Percentiles rank a stretch among this genome's conserved stretches.
These are phyloP conservation scores for Tausonia pullulans DNA, from an alignment of 1,284 basidiomycete genomes.

Conservation along the genomic window DNA sequence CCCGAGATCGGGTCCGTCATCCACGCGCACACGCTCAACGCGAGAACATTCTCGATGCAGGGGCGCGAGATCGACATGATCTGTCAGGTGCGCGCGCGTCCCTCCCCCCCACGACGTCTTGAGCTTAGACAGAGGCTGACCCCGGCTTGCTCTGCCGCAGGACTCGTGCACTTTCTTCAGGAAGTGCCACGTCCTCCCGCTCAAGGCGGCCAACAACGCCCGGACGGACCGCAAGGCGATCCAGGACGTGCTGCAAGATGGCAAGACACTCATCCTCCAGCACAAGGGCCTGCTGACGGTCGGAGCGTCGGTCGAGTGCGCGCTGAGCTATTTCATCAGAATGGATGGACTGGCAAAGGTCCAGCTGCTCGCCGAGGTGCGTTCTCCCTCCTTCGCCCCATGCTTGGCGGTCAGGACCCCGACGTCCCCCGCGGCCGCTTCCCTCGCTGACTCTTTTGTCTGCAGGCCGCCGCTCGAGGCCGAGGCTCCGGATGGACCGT, in stretches of 20 bases:
- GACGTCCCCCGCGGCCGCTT: too few relatives aligned
- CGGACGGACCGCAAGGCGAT: conserved; percentile 15
- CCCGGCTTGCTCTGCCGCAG: background rate
- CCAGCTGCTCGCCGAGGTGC: conserved; percentile 21
- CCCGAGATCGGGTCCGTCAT: conserved; percentile 22
- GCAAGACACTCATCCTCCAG: conserved; percentile 22
- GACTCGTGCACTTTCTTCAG: conserved; percentile 24
- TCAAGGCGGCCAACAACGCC: conserved; percentile 16
- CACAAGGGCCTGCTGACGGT: conserved; percentile 22
- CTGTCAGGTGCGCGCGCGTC: conserved; percentile 20
- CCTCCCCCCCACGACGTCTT: background rate
- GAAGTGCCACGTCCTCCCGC: conserved; percentile 19
- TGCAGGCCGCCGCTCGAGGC: conserved; percentile 17
- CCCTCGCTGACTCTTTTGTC: background rate
- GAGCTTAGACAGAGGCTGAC: too few relatives aligned
- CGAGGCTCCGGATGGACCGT: conserved; percentile 21
- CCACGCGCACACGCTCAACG: conserved; percentile 22
- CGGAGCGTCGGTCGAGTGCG: conserved; percentile 22
- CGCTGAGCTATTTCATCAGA: conserved; percentile 21
- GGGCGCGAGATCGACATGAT: conserved; percentile 20
- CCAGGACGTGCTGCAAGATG: conserved; percentile 10
- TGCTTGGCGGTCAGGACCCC: too few relatives aligned
- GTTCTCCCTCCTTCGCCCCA: background rate
- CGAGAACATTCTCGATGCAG: conserved; percentile 20
- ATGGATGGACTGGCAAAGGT: conserved; percentile 21